Evolutionary conservation across 2,329 filamentous ascomycete species (phyloP).

Genomic region (Ophiostoma ulmi): DNA sequence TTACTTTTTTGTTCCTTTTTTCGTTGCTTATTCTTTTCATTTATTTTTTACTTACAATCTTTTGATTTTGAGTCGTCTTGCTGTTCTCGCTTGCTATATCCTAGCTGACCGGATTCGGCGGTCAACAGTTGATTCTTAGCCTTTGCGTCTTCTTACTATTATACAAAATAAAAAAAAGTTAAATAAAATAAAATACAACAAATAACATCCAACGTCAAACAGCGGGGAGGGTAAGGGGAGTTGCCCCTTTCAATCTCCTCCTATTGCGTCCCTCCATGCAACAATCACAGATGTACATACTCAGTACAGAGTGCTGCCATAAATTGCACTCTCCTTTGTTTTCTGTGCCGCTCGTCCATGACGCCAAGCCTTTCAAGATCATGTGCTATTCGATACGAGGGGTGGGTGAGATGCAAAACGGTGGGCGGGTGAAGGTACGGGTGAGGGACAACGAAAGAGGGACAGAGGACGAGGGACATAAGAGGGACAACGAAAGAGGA

Average conservation of each 20-base stretch:
- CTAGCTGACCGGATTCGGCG: neutral
- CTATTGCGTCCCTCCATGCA: too few relatives aligned
- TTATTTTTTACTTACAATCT: neutral
- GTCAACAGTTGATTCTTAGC: neutral
- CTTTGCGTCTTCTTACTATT: too few relatives aligned
- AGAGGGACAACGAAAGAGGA: neutral
- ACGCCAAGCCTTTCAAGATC: neutral
- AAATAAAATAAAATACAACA: neutral
- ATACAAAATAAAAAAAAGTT: neutral
- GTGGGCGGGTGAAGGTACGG: neutral
- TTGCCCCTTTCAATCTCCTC: neutral
- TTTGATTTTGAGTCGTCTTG: neutral
- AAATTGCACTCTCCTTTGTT: neutral
- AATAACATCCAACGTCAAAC: neutral
- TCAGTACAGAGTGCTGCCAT: neutral
- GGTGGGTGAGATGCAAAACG: neutral
- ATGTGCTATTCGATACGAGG: neutral
- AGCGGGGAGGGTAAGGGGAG: conserved; percentile 15
- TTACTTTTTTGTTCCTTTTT: too few relatives aligned
- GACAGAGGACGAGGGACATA: neutral
- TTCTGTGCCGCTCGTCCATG: conserved; percentile 8
- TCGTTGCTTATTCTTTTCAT: too few relatives aligned
- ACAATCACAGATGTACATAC: neutral
- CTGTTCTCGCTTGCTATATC: too few relatives aligned
- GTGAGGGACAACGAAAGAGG: neutral